phyloP scores from a whole-genome alignment of 306 rosid genomes.

The Glycine latifolia region DNA sequence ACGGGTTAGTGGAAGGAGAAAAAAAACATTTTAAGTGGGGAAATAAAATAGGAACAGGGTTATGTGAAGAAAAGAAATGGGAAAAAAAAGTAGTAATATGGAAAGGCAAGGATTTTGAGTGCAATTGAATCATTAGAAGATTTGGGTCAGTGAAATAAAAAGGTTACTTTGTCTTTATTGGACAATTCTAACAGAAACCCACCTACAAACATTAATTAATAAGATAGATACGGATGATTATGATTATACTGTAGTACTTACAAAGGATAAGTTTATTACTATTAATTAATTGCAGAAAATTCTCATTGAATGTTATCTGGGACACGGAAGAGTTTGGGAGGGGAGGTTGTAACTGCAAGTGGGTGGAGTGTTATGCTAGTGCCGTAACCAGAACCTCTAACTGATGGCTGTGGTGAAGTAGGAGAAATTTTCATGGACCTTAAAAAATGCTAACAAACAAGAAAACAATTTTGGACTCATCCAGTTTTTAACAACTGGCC shows the following conservation, averaged over 20 bases:
- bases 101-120: too few relatives aligned
- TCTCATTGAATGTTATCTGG: not conserved
- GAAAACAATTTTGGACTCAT: conserved; percentile 5
- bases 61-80: not conserved
- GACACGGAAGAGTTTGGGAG: not conserved
- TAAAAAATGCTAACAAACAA: not conserved
- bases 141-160: not conserved
- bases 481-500: conserved; percentile 7
- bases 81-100: too few relatives aligned
- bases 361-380: not conserved
- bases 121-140: conserved; percentile 37
- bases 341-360: not conserved
- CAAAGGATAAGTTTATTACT: not conserved
- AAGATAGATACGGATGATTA: too few relatives aligned
- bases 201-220: not conserved
- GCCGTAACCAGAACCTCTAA: conserved; percentile 17
- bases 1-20: too few relatives aligned
- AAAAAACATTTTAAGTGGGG: too few relatives aligned
- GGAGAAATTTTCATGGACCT: conserved; percentile 28
- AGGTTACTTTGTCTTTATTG: conserved; percentile 38
- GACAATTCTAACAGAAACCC: not conserved
- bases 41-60: too few relatives aligned
- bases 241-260: too few relatives aligned
- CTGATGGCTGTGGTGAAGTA: conserved; percentile 34
- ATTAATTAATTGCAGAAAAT: not conserved